Conservation (phyloP, 164 flowering plant genomes). For the Annona cherimola region DNA sequence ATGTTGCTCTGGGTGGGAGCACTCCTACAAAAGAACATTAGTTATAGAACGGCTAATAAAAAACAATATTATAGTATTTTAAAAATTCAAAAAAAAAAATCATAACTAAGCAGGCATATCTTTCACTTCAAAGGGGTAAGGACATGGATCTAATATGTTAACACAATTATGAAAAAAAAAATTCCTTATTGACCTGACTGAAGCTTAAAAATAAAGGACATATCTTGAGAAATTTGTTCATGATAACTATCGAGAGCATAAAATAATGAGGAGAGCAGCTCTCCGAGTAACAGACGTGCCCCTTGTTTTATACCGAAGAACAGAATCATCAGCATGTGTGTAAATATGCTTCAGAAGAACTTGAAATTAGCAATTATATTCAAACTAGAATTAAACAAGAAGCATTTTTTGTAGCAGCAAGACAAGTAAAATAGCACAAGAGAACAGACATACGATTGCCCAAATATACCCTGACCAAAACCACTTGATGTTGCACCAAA, state of each 20-base stretch:
- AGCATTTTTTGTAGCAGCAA: background rate
- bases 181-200: background rate
- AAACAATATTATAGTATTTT: no score
- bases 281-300: no score
- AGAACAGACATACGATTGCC: slow-evolving; percentile 48
- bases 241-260: no score
- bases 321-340: background rate
- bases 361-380: background rate
- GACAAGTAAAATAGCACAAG: background rate
- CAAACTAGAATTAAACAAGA: background rate
- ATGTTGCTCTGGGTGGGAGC: slow-evolving; percentile 38
- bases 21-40: slow-evolving; percentile 29
- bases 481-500: slow-evolving; percentile 36
- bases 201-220: background rate
- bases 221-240: background rate
- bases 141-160: background rate
- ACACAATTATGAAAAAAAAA: background rate
- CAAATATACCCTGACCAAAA: slow-evolving; percentile 53
- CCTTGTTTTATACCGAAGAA: no score
- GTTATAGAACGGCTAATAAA: background rate
- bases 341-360: background rate
- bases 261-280: no score
- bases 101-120: no score
- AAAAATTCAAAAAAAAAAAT: no score
- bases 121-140: no score